phyloP scores from a whole-genome alignment of 1,139 yeast species.

The Taiozyma sp. region DNA sequence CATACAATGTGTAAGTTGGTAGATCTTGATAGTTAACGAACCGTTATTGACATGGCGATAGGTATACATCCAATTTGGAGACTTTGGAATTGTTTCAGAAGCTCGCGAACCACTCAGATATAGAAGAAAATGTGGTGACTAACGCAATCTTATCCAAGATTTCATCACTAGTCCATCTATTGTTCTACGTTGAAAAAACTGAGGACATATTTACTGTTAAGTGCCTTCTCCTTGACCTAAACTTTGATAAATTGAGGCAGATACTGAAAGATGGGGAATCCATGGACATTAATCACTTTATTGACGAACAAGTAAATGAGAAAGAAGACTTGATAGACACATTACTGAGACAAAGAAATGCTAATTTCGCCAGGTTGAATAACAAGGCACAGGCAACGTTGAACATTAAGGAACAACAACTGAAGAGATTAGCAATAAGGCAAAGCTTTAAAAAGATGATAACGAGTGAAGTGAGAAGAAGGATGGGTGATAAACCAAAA shows the following conservation, averaged over 20 bases:
- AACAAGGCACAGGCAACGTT: conserved; percentile 15
- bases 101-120: conserved; percentile 14
- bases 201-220: conserved; percentile 9
- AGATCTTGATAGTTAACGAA: neutral
- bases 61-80: conserved; percentile 15
- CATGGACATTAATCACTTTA: conserved; percentile 8
- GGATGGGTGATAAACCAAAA: conserved; percentile 11
- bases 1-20: conserved; percentile 21
- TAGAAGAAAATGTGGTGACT: conserved; percentile 6
- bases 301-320: conserved; percentile 15
- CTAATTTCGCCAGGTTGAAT: conserved; percentile 11
- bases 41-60: conserved; percentile 2
- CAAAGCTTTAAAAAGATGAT: conserved; percentile 16
- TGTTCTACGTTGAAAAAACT: conserved; percentile 17
- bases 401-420: conserved; percentile 15
- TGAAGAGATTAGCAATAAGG: conserved; percentile 10
- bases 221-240: conserved; percentile 17
- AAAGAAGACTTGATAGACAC: conserved; percentile 23
- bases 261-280: conserved; percentile 5
- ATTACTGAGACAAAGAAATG: conserved; percentile 11
- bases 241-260: conserved; percentile 7
- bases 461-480: conserved; percentile 11
- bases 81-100: conserved; percentile 11
- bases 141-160: conserved; percentile 14
- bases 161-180: conserved; percentile 7